phyloP scores from a whole-genome alignment of 371 early-diverging fungal genomes.

The Apophysomyces ossiformis region DNA sequence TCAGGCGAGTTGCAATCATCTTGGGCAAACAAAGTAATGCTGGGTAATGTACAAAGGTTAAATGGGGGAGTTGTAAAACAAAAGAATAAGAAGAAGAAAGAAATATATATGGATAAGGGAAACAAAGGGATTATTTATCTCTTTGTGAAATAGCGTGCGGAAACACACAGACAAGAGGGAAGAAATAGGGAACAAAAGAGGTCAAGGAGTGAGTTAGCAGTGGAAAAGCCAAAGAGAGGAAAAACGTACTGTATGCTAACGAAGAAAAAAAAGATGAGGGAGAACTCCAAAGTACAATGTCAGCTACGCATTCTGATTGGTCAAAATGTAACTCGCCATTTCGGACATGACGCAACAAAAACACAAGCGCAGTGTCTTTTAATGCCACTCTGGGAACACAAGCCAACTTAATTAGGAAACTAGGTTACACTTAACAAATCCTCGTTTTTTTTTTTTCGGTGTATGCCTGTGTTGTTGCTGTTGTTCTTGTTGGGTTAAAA shows the following conservation, averaged over 20 bases:
- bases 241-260: background rate
- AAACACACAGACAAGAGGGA: background rate
- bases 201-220: slow-evolving; percentile 1
- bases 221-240: slow-evolving; percentile 1
- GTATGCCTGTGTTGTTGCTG: too few relatives aligned
- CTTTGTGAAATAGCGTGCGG: background rate
- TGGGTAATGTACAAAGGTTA: slow-evolving; percentile 4
- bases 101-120: background rate
- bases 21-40: background rate
- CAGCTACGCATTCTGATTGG: background rate
- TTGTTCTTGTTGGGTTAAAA: background rate
- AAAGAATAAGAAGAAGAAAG: background rate
- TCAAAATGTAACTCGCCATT: background rate
- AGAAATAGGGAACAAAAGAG: background rate
- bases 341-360: slow-evolving; percentile 4
- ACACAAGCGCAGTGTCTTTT: too few relatives aligned
- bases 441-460: too few relatives aligned
- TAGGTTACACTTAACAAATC: background rate
- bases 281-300: background rate
- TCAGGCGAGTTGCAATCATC: slow-evolving; percentile 8
- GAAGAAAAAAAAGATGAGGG: background rate
- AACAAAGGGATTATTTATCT: background rate
- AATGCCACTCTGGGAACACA: background rate
- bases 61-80: too few relatives aligned
- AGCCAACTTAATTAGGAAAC: background rate